Percentiles rank a stretch among this genome's conserved stretches.
phyloP scores from a whole-genome alignment of 148 eudicot species.

The Rhododendron vialii region DNA sequence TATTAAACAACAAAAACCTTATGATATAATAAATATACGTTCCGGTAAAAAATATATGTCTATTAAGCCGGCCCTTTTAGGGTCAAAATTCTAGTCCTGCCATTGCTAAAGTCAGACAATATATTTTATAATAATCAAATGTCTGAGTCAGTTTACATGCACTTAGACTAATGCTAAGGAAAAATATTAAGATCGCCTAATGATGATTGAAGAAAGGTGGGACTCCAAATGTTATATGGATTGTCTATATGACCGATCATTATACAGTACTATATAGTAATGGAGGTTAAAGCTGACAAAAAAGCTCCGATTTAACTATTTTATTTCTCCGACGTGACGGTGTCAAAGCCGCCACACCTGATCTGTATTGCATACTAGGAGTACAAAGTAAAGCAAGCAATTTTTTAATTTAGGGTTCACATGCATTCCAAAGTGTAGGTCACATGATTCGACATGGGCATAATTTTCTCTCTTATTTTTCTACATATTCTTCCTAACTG shows the following conservation, averaged over 20 bases:
- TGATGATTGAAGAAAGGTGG: neutral
- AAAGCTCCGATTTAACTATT: too few relatives aligned
- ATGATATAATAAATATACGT: too few relatives aligned
- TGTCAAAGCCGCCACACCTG: conserved; percentile 4
- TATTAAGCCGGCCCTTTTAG: too few relatives aligned
- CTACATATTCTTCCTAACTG: neutral
- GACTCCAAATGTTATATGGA: neutral
- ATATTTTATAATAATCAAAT: too few relatives aligned
- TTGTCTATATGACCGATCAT: neutral
- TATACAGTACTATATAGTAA: neutral
- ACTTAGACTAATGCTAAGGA: too few relatives aligned
- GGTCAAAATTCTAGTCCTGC: too few relatives aligned
- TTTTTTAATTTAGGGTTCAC: conserved; percentile 1
- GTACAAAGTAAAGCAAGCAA: neutral
- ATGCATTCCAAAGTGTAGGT: conserved; percentile 17
- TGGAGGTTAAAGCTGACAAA: neutral
- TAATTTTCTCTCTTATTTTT: neutral
- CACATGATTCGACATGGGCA: conserved; percentile 11
- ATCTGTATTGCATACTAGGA: neutral
- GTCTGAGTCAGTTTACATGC: too few relatives aligned
- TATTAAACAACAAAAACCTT: too few relatives aligned
- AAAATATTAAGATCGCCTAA: too few relatives aligned
- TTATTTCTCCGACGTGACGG: neutral
- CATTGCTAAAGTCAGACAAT: too few relatives aligned
- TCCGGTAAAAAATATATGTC: too few relatives aligned